A percentile compares a stretch with the other conserved stretches of the same genome.
These are phyloP conservation scores for Nicotiana noctiflora DNA, from an alignment of 257 asterid genomes.

Conservation along the genomic window DNA sequence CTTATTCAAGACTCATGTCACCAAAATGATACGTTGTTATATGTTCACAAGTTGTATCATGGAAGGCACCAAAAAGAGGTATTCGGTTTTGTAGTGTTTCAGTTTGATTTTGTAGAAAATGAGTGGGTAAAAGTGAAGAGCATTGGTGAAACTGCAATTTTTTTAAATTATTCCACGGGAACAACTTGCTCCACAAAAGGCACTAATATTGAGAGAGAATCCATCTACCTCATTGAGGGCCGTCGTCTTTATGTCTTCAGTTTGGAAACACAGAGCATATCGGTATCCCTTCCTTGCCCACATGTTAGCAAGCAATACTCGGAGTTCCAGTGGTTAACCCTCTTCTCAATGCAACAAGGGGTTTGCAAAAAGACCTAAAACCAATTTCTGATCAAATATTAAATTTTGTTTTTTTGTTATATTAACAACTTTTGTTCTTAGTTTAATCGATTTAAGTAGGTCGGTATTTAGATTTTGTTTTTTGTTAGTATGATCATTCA, in stretches of 20 bases:
- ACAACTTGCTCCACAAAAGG: not conserved
- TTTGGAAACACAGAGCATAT: not conserved
- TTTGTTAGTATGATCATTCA: no score
- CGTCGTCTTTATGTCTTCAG: not conserved
- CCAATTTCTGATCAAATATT: no score
- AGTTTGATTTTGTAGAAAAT: not conserved
- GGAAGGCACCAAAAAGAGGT: no score
- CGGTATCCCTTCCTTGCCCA: not conserved
- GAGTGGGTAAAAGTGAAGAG: not conserved
- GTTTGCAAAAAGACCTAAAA: no score
- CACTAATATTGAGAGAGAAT: not conserved
- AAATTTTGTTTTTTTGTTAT: no score
- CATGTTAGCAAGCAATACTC: no score
- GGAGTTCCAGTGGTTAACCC: no score
- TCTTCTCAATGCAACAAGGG: no score
- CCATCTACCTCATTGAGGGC: not conserved
- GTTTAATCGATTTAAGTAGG: no score
- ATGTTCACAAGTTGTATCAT: not conserved
- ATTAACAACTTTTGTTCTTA: no score
- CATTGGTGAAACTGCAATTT: not conserved
- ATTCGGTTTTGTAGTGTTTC: not conserved
- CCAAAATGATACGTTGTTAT: not conserved
- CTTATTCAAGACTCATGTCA: not conserved
- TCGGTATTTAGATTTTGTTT: no score
- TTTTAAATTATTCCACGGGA: fast-evolving